Evolutionary conservation across 495 filamentous ascomycete species (phyloP), one percentile per base, ranked within the genome.

Genomic region (Annulohypoxylon maeteangense): DNA sequence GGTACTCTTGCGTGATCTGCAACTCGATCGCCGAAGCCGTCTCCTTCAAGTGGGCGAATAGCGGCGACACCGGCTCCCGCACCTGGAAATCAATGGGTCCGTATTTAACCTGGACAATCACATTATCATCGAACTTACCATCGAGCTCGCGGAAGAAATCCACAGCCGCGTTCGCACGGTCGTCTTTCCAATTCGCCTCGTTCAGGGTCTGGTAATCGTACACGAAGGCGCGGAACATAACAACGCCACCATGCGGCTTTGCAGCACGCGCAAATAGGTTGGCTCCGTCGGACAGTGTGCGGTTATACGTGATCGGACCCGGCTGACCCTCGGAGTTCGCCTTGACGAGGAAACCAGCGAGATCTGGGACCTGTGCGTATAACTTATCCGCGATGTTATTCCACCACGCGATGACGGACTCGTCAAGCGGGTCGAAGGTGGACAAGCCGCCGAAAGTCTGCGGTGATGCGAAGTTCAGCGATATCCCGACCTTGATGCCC

Each of bases 81-180:
- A 91, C 88, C 73, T 93, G 90, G 80, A 93, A 93, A 75, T 93
- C 90, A 70, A 92, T 92, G 0, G 90, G 89, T 0, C 90, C 90
- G 65, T 87, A 90, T 78, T 93, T 93, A 75, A 92, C 89, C 68
- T 93, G 90, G 5, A 92, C 80, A 0, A 91, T 83, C 0, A 92
- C 89, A 68, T 92, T 93, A 59, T 90, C 86, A 23, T 89, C 87
- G 50, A 93, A 92, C 69, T 89, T 70, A 12, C 81, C 86, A 75
- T 93, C 90, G 8, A 92, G 81, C 0, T 80, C 77, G 40, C 88
- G 82, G 79, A 93, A 93, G 74, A 84, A 92, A 1, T 93, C 76
- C 3, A 90, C 88, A 1, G 89, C 89, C 0, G 89, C 90, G 48
- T 91, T 91, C 6, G 90, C 90, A 2, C 90, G 86, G 75, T 93